Conservation (phyloP, 2,329 filamentous ascomycete species). For the Talaromyces sp. region DNA sequence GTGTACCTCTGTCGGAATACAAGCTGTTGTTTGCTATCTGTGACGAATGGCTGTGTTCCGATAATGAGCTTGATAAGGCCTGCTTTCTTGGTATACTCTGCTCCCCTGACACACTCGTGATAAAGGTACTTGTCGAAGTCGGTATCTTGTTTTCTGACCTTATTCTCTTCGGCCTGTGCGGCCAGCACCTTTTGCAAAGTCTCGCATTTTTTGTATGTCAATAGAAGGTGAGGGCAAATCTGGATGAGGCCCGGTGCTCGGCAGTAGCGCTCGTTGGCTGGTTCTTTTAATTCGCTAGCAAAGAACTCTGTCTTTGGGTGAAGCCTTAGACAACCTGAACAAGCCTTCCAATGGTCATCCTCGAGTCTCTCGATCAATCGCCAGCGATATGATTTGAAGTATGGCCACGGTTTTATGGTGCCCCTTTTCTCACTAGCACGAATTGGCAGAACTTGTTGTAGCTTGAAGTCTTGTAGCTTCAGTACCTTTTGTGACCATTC, state of each 20-base stretch:
- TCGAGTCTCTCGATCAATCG: constrained; percentile 7
- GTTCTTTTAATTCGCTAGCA: background rate
- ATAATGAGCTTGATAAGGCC: background rate
- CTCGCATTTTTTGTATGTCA: constrained; percentile 14
- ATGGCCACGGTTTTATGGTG: background rate
- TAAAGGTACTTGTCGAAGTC: background rate
- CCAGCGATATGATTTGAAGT: background rate
- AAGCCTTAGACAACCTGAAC: constrained; percentile 10
- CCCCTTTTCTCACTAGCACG: background rate
- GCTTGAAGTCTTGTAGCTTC: background rate
- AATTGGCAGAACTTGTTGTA: background rate
- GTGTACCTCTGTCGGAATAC: background rate
- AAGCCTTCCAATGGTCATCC: constrained; percentile 11
- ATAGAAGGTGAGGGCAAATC: constrained; percentile 7
- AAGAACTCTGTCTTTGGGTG: constrained; percentile 10
- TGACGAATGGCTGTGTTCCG: background rate
- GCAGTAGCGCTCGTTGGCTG: constrained; percentile 1
- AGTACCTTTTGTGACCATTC: background rate
- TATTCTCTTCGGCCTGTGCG: background rate
- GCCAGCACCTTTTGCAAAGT: background rate
- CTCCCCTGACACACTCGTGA: constrained; percentile 1
- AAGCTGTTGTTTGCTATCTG: background rate
- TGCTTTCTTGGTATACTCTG: background rate
- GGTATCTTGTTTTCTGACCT: background rate
- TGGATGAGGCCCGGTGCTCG: constrained; percentile 5